Evolutionary conservation across 257 asterid species (phyloP).

Genomic region (Dorcoceras hygrometricum): DNA sequence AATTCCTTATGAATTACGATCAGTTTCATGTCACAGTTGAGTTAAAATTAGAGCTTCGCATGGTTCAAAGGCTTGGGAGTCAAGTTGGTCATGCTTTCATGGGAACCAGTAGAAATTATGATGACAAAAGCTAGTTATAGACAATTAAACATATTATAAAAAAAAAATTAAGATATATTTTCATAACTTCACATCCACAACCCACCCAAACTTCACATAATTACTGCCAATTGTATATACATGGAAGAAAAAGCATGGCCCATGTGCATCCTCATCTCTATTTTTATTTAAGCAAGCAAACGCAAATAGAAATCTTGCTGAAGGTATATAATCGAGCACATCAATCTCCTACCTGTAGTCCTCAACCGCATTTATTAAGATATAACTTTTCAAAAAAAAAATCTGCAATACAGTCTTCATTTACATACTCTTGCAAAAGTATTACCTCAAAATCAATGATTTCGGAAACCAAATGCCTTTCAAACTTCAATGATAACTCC

Average conservation of each 20-base stretch:
- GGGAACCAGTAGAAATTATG: neutral
- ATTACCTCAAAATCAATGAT: constrained; percentile 75
- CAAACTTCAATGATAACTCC: constrained; percentile 79
- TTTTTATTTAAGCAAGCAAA: neutral
- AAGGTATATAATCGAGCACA: neutral
- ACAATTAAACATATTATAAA: neutral
- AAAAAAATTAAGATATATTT: neutral
- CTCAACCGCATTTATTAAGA: neutral
- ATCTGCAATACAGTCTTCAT: neutral
- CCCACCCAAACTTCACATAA: no score
- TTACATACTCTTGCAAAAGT: constrained; percentile 1
- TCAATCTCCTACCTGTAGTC: neutral
- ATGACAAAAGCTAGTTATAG: neutral
- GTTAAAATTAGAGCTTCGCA: neutral
- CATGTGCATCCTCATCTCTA: neutral
- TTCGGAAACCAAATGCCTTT: constrained; percentile 90
- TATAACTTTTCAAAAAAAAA: neutral
- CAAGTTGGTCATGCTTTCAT: neutral
- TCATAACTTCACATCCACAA: neutral
- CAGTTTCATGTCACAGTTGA: neutral
- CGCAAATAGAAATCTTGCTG: neutral
- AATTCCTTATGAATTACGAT: neutral
- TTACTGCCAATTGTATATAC: no score
- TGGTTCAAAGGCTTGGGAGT: neutral
- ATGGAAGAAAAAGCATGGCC: neutral